Evolutionary conservation across 139 green algal genomes (phyloP), one percentile per base, ranked within the genome.

Genomic region (Dunaliella primolecta): DNA sequence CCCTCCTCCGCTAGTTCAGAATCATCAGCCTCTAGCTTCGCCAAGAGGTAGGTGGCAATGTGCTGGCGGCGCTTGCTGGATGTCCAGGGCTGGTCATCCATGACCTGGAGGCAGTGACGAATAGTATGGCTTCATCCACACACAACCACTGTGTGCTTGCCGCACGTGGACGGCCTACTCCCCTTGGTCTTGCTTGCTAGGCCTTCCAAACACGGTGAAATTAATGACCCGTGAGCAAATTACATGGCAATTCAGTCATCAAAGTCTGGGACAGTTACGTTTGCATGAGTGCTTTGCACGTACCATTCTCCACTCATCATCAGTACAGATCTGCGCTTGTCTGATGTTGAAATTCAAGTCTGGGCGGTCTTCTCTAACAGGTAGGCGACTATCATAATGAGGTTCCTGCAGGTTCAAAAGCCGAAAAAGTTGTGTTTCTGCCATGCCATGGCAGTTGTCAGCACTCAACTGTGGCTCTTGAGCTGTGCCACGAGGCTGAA

Each of bases 221-320:
- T n/a, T n/a, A n/a, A n/a, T n/a, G n/a, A n/a, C n/a, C n/a, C n/a
- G n/a, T n/a, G n/a, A n/a, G n/a, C n/a, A n/a, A n/a, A n/a, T n/a
- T n/a, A n/a, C n/a, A n/a, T n/a, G n/a, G n/a, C n/a, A n/a, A n/a
- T n/a, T n/a, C n/a, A n/a, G n/a, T n/a, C n/a, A n/a, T n/a, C n/a
- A n/a, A n/a, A n/a, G n/a, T n/a, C n/a, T n/a, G n/a, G n/a, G n/a
- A n/a, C n/a, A n/a, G n/a, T n/a, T n/a, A n/a, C n/a, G n/a, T n/a
- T n/a, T n/a, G n/a, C n/a, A n/a, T n/a, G n/a, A n/a, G n/a, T n/a
- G n/a, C n/a, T n/a, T n/a, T n/a, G n/a, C n/a, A 29, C 85, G 2
- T 72, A 92, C 88, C 88, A 92, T 81, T 55, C 93, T 89, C 92
- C 92, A 95, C 32, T 93, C 87, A 33, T 88, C 91, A 35, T 93